Evolutionary conservation across 176 grass and related monocot genomes (phyloP).

Genomic region (Alloteropsis semialata): DNA sequence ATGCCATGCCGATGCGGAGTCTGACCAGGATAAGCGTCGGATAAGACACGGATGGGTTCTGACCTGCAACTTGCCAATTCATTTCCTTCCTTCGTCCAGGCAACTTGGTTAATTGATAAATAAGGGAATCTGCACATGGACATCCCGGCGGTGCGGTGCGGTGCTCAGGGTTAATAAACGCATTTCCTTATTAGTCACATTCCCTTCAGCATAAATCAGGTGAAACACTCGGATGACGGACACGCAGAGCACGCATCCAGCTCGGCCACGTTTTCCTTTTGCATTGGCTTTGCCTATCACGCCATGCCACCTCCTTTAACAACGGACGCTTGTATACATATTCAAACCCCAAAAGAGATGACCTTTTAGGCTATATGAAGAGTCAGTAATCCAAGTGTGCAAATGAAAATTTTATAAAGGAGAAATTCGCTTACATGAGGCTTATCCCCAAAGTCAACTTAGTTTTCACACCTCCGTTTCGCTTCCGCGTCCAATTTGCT

Average conservation of each 20-base stretch:
- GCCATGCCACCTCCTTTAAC: background rate
- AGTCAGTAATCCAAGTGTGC: background rate
- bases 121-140: constrained; percentile 10
- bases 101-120: background rate
- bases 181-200: background rate
- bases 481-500: background rate
- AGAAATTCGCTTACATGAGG: too few species aligned
- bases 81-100: background rate
- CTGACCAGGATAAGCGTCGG: constrained; percentile 42
- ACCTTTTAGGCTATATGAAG: background rate
- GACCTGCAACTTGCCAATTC: background rate
- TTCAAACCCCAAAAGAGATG: background rate
- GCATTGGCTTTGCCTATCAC: too few species aligned
- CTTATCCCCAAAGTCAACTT: background rate
- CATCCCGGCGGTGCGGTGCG: background rate
- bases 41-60: background rate
- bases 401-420: too few species aligned
- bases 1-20: constrained; percentile 28
- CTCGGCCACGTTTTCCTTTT: constrained; percentile 2
- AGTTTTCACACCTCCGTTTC: background rate
- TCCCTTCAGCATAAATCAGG: constrained; percentile 22
- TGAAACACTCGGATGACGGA: constrained; percentile 26
- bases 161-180: background rate
- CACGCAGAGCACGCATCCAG: constrained; percentile 32
- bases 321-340: background rate